These are phyloP conservation scores for Epichloe scottii DNA, from an alignment of 2,329 filamentous ascomycete species.

Conservation along the genomic window DNA sequence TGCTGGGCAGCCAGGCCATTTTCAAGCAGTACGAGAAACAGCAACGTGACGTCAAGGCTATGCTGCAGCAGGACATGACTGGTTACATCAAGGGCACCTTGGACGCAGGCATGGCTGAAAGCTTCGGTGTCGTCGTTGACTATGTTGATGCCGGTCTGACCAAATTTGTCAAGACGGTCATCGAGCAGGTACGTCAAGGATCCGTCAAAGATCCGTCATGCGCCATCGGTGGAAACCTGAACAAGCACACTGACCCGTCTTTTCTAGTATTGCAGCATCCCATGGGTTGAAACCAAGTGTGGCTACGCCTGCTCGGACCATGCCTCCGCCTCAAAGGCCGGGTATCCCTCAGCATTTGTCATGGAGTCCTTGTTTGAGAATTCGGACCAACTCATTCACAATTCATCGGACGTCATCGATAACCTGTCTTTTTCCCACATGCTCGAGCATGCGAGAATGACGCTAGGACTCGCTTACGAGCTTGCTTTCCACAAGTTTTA, in stretches of 20 bases:
- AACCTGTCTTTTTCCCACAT: conserved; percentile 77
- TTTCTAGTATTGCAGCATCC: conserved; percentile 71
- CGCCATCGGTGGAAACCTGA: neutral
- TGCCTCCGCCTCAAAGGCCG: conserved; percentile 59
- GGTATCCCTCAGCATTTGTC: conserved; percentile 63
- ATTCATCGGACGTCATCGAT: conserved; percentile 57
- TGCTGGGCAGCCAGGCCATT: conserved; percentile 80
- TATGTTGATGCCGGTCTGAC: conserved; percentile 76
- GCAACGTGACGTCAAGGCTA: conserved; percentile 71
- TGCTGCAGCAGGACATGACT: conserved; percentile 98
- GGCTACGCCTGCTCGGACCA: conserved; percentile 76
- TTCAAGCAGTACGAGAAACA: conserved; percentile 69
- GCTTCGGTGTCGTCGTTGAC: conserved; percentile 85
- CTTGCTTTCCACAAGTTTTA: conserved; percentile 62
- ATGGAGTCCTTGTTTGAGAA: conserved; percentile 61
- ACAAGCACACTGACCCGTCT: neutral
- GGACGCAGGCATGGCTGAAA: conserved; percentile 70
- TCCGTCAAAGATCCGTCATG: neutral
- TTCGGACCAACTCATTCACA: conserved; percentile 57
- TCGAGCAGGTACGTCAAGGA: conserved; percentile 36
- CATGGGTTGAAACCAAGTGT: conserved; percentile 77
- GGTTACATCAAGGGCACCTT: conserved; percentile 75
- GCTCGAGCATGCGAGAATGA: conserved; percentile 80
- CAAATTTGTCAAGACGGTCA: conserved; percentile 78
- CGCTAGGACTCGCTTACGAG: conserved; percentile 72